Percentiles rank a stretch among this genome's conserved stretches.
phyloP scores from a whole-genome alignment of 768 basidiomycete species.

The Chalciporus piperatus region DNA sequence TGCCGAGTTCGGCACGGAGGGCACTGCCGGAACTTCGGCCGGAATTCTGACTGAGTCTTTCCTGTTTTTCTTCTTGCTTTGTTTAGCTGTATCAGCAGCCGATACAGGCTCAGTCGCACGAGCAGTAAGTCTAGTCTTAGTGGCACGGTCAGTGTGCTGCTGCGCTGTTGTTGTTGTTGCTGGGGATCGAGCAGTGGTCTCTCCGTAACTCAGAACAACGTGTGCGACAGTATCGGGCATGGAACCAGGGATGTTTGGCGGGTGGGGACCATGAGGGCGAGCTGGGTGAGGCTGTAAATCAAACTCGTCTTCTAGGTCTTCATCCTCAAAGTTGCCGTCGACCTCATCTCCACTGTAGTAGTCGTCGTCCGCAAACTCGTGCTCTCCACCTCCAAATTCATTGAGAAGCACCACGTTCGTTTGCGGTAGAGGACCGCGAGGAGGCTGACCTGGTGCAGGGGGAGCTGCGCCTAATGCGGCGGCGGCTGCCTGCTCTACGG shows the following conservation, averaged over 20 bases:
- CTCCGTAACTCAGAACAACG: constrained; percentile 42
- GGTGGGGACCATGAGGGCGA: constrained; percentile 16
- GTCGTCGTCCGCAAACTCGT: constrained; percentile 39
- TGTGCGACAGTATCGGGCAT: constrained; percentile 32
- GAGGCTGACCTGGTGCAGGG: constrained; percentile 30
- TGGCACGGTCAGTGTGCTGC: constrained; percentile 18
- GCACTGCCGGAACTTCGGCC: constrained; percentile 24
- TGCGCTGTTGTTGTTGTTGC: constrained; percentile 6
- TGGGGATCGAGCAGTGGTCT: constrained; percentile 21
- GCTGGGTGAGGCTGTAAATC: constrained; percentile 27
- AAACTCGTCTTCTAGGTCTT: constrained; percentile 32
- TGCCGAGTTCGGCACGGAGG: constrained; percentile 30
- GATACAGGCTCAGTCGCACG: constrained; percentile 21
- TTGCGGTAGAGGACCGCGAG: constrained; percentile 31
- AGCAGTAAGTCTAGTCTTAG: constrained; percentile 28
- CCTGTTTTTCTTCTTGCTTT: constrained; percentile 47
- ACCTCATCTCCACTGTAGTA: constrained; percentile 48
- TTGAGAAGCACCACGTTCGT: constrained; percentile 39
- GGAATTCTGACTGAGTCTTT: constrained; percentile 25
- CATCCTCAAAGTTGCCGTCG: constrained; percentile 42
- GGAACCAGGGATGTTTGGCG: constrained; percentile 13
- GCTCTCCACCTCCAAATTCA: constrained; percentile 36
- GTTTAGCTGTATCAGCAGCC: constrained; percentile 20
- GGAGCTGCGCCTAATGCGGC: constrained; percentile 31
- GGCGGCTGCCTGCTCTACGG: constrained; percentile 48